Conservation (phyloP, 768 basidiomycete genomes). For the Pleurotus salmoneostramineus region DNA sequence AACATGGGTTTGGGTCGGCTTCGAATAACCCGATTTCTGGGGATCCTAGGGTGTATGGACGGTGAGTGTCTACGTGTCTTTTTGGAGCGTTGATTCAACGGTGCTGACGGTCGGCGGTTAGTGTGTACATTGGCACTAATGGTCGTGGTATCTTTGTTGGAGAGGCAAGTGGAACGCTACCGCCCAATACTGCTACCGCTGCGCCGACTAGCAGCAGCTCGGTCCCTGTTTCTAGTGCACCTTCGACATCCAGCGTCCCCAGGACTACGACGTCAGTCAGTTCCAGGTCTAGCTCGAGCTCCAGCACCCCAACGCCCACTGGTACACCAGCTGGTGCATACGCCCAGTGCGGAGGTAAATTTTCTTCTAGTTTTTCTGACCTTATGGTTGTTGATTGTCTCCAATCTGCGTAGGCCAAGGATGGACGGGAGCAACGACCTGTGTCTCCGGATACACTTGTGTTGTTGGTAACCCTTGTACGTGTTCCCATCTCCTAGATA, state of each 20-base stretch:
- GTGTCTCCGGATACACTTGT: conserved; percentile 33
- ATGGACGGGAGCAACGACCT: conserved; percentile 42
- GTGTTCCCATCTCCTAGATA: conserved; percentile 12
- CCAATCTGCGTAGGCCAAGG: conserved; percentile 15
- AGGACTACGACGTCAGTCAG: conserved; percentile 14
- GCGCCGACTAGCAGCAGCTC: conserved; percentile 16
- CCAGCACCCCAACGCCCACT: conserved; percentile 22
- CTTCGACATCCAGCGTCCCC: conserved; percentile 13
- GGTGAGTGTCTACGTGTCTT: conserved; percentile 29
- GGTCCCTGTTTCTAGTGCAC: conserved; percentile 1
- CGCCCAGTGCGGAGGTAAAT: conserved; percentile 40
- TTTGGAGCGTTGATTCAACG: no score
- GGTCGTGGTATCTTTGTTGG: conserved; percentile 57
- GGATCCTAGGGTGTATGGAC: conserved; percentile 50
- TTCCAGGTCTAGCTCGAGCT: conserved; percentile 14
- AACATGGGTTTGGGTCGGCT: conserved; percentile 54
- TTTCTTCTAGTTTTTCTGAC: no score
- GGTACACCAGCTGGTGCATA: conserved; percentile 22
- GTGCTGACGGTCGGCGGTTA: conserved; percentile 12
- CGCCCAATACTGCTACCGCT: conserved; percentile 20
- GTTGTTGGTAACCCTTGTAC: conserved; percentile 33
- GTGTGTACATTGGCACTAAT: conserved; percentile 60
- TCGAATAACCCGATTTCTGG: conserved; percentile 43
- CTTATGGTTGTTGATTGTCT: not conserved
- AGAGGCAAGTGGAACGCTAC: conserved; percentile 26